Evolutionary conservation across 371 early-diverging fungal species (phyloP), one percentile per base, ranked within the genome.

Genomic region (Rhizopus microsporus): DNA sequence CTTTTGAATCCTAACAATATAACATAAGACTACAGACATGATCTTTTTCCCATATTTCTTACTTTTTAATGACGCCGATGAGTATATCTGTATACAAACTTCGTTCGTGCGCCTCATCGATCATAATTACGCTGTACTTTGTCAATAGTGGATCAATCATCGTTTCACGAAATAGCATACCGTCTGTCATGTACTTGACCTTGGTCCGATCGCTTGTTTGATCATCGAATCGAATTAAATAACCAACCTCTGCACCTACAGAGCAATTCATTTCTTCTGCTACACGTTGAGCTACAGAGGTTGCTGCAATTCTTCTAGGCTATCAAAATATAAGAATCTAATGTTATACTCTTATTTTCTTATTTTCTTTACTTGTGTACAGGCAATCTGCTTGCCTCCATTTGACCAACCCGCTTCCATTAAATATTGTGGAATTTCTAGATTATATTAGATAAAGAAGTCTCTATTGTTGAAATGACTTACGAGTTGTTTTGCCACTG

Each of bases 291-390:
- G 97, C 95, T n/a, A 99, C 96, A 10, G 92, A 89, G 63, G 93
- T 94, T 42, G 99, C 97, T 9, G 99, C 97, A 35, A 99, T 92
- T 69, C 99, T 87, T 60, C 98, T 87, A 5, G 99, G 99, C 85
- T 93, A 34, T 7, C 29, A 9, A 17, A 38, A 33, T 53, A 31
- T 31, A 23, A 23, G 42, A 46, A 33, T 13, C 39, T n/a, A 10
- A 13, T 29, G 29, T 46, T 29, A 31, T 4, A 3, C 30, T 29
- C 12, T 10, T 5, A 17, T 15, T 15, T 7, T 53, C 6, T 31
- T n/a, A 0, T 43, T 13, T 37, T 37, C 38, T 45, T 58, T 79
- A 79, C 81, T 66, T 80, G 80, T n/a, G 96, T 94, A 57, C 93
- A 86, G 13, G 90, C 89, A 34, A 97, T 83, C 39, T 83, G 79